A percentile compares a stretch with the other conserved stretches of the same genome.
Evolutionary conservation across 495 filamentous ascomycete genomes (phyloP).

Genomic region (Pseudomonodictys pantanalensis): DNA sequence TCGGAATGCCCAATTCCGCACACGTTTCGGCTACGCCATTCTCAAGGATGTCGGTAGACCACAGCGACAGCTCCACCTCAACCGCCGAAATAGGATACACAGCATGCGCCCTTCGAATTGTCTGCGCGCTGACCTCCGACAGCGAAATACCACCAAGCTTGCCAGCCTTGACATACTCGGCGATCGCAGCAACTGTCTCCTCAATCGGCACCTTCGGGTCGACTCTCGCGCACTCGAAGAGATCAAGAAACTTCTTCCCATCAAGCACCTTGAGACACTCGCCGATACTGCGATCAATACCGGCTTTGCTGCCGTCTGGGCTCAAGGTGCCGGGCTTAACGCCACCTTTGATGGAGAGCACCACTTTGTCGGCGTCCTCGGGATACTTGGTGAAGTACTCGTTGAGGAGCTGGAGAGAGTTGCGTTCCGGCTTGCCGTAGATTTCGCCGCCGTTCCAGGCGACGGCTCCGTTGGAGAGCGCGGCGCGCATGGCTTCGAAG

Average conservation of each 20-base stretch:
- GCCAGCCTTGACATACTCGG: conserved; percentile 66
- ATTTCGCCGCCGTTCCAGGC: conserved; percentile 83
- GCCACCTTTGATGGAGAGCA: conserved; percentile 65
- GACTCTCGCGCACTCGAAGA: conserved; percentile 74
- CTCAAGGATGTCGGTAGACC: conserved; percentile 60
- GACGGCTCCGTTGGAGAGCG: conserved; percentile 64
- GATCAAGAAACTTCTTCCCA: conserved; percentile 76
- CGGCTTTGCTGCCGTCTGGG: conserved; percentile 60
- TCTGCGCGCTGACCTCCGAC: conserved; percentile 69
- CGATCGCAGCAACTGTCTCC: conserved; percentile 52
- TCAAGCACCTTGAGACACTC: conserved; percentile 60
- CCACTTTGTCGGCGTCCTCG: conserved; percentile 62
- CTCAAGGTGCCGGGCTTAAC: conserved; percentile 38
- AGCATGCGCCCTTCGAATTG: conserved; percentile 70
- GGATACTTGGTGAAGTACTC: conserved; percentile 67
- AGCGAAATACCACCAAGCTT: conserved; percentile 77
- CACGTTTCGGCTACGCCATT: conserved; percentile 75
- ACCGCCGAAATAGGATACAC: conserved; percentile 68
- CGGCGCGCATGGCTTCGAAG: conserved; percentile 64
- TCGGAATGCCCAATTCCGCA: conserved; percentile 65
- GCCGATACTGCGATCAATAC: conserved; percentile 65
- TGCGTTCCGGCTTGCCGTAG: conserved; percentile 69
- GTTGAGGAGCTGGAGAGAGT: conserved; percentile 63
- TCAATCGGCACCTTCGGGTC: conserved; percentile 63
- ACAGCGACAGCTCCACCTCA: conserved; percentile 79